Percentiles rank a stretch among this genome's conserved stretches.
Conservation (phyloP, 352 stramenopile genomes). For the Plasmopara halstedii region DNA sequence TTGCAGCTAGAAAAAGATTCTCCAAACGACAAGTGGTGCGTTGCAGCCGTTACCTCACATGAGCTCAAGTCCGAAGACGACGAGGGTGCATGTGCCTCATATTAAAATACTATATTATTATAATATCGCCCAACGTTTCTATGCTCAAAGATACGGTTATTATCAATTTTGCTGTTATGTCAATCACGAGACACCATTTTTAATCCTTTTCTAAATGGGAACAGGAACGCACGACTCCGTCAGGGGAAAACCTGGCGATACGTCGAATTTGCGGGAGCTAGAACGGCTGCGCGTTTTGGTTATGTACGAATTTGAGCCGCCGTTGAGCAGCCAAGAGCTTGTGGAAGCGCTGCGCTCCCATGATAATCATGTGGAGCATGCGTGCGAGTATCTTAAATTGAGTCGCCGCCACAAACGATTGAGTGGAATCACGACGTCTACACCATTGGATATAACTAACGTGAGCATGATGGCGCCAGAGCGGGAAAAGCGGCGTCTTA, state of each 20-base stretch:
- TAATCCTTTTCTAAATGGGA: slow-evolving; percentile 6
- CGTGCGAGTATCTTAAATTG: slow-evolving; percentile 43
- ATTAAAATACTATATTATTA: slow-evolving; percentile 1
- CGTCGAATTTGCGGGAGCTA: slow-evolving; percentile 35
- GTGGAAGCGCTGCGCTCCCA: slow-evolving; percentile 31
- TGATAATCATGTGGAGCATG: slow-evolving; percentile 38
- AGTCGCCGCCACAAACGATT: slow-evolving; percentile 13
- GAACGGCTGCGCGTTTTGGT: slow-evolving; percentile 49
- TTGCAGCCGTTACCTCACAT: slow-evolving; percentile 39
- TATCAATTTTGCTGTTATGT: background rate
- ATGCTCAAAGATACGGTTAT: too few species aligned
- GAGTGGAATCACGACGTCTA: slow-evolving; percentile 5
- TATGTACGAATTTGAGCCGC: slow-evolving; percentile 52
- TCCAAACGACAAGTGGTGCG: slow-evolving; percentile 40
- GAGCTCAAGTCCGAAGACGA: slow-evolving; percentile 27
- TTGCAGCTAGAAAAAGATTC: slow-evolving; percentile 50
- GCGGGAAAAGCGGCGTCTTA: slow-evolving; percentile 26
- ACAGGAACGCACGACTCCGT: slow-evolving; percentile 4
- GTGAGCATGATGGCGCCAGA: slow-evolving; percentile 9
- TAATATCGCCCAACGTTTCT: too few species aligned
- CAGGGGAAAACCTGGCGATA: slow-evolving; percentile 9
- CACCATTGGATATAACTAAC: background rate
- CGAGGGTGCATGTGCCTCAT: slow-evolving; percentile 2
- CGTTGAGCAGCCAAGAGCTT: slow-evolving; percentile 38
- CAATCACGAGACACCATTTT: background rate